phyloP scores from a whole-genome alignment of 2,329 filamentous ascomycete genomes.

The Botrytis sinoallii region DNA sequence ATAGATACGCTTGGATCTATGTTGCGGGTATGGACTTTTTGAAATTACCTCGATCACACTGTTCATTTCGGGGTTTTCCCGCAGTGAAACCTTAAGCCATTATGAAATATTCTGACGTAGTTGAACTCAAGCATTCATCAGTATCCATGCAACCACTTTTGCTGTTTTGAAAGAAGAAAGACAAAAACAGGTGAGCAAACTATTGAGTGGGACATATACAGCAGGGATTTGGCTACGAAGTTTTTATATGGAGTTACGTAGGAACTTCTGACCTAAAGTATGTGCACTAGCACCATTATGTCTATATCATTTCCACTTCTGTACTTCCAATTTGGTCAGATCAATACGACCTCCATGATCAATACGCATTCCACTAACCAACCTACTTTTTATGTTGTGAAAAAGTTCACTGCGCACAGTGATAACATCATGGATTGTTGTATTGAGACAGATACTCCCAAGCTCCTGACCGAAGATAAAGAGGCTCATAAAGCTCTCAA shows the following conservation, averaged over 20 bases:
- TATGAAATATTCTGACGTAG: neutral
- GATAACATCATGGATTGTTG: neutral
- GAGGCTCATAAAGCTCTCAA: neutral
- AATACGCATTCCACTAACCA: neutral
- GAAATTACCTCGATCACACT: neutral
- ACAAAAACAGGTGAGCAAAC: neutral
- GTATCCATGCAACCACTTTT: neutral
- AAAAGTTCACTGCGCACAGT: neutral
- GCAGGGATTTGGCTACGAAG: neutral
- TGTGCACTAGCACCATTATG: neutral
- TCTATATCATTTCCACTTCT: neutral
- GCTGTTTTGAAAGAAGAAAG: neutral
- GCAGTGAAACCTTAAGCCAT: neutral
- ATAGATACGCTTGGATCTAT: neutral
- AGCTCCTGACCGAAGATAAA: neutral
- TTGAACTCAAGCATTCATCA: neutral
- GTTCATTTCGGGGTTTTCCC: neutral
- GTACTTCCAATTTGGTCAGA: neutral
- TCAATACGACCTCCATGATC: neutral
- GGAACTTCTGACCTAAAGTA: neutral
- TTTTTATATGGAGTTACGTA: neutral
- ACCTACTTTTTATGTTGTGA: neutral
- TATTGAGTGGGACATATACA: neutral
- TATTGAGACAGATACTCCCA: neutral
- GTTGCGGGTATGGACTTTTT: neutral